Evolutionary conservation across 495 filamentous ascomycete species (phyloP).

Genomic region (Penicillium alfredii): DNA sequence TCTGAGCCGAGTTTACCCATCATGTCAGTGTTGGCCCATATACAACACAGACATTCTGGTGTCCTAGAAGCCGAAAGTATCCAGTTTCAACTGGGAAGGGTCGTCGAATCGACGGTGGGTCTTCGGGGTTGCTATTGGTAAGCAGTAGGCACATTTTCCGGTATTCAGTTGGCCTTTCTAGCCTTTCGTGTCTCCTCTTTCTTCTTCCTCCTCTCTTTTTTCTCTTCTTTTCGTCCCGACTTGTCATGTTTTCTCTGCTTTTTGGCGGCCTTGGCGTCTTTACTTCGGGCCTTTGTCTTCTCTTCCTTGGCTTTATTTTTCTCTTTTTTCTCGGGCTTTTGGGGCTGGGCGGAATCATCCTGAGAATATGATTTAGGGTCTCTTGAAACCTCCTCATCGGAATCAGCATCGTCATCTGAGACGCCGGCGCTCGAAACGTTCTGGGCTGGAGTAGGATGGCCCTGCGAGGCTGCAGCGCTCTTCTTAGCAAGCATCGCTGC

Average conservation of each 20-base stretch:
- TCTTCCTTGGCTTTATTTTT: conserved; percentile 20
- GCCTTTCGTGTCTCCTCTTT: conserved; percentile 31
- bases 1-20: too few relatives aligned
- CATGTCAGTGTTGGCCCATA: too few relatives aligned
- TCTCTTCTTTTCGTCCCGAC: conserved; percentile 21
- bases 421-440: conserved; percentile 9
- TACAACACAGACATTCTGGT: too few relatives aligned
- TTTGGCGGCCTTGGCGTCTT: conserved; percentile 19
- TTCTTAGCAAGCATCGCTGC: conserved; percentile 39
- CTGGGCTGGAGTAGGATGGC: conserved; percentile 7
- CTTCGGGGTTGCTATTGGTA: too few relatives aligned
- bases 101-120: too few relatives aligned
- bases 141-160: background rate
- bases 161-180: conserved; percentile 19
- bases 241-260: conserved; percentile 26
- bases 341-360: conserved; percentile 1
- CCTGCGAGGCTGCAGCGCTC: conserved; percentile 13
- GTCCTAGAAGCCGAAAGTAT: too few relatives aligned
- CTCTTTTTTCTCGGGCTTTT: conserved; percentile 5
- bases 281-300: conserved; percentile 12
- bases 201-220: conserved; percentile 36
- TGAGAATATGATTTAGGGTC: too few relatives aligned
- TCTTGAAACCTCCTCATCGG: conserved; percentile 22
- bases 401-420: conserved; percentile 17
- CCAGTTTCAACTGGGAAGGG: too few relatives aligned